Evolutionary conservation across 2,329 filamentous ascomycete species (phyloP), one percentile per base, ranked within the genome.

Genomic region (Paecilomyces sp.): DNA sequence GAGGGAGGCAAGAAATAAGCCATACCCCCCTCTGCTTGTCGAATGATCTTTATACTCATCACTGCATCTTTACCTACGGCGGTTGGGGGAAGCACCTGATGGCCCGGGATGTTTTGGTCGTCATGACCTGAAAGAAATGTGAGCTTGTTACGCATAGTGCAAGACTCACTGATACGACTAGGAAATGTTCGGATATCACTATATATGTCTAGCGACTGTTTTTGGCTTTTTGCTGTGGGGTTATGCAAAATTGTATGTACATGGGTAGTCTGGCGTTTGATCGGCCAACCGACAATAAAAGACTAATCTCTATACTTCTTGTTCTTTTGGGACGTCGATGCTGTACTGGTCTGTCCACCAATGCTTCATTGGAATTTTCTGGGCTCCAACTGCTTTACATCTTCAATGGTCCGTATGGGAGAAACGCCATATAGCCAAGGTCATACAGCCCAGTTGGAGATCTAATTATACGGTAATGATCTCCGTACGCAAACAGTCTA

Each of bases 1-100:
- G 71, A 75, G 33, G 64, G 60, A 2, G 25, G 51, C 28, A 58
- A 60, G 56, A 47, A 22, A n/a, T 47, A 18, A 47, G 41, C 8
- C 18, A 18, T 8, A 22, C 7, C n/a, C 41, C 15, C 9, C 8
- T 47, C 41, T 22, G 15, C 41, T 41, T 47, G 15, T 47, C 9
- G 7, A 15, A 8, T 47, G 3, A 47, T 22, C 41, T 47, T 1
- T 6, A 22, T 7, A 47, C 2, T 47, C 15, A 6, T 47, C 41
- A 9, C 41, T 47, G n/a, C n/a, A n/a, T n/a, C 2, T 18, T 7
- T 9, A n/a, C 8, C 8, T 8, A 33, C n/a, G 41, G 15, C 18
- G 12, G 11, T 41, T 47, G 15, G 7, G n/a, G n/a, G n/a, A 47
- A 18, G n/a, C 3, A 18, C 7, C n/a, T 22, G 41, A 47, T 47